Conservation (phyloP, 306 rosid species). For the Pyrus communis region DNA sequence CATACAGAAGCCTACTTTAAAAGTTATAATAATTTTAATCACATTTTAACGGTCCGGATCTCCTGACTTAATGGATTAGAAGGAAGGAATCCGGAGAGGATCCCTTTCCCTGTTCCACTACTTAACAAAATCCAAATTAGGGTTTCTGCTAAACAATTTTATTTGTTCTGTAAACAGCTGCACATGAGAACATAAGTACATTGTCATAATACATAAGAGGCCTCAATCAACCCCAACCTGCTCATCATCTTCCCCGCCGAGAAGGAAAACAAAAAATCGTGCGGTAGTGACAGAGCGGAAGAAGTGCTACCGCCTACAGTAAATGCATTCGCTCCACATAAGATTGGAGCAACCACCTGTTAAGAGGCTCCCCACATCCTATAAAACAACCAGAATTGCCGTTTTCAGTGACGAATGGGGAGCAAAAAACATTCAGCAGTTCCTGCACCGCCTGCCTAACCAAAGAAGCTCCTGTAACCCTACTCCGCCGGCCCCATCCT, state of each 20-base stretch:
- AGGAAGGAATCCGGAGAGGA: too few relatives aligned
- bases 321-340: conserved; percentile 91
- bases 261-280: background rate
- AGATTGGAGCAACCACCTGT: conserved; percentile 69
- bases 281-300: background rate
- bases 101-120: background rate
- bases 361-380: conserved; percentile 89
- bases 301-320: conserved; percentile 31
- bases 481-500: conserved; percentile 93
- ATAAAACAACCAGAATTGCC: conserved; percentile 90
- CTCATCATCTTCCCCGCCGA: background rate
- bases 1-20: too few relatives aligned
- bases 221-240: background rate
- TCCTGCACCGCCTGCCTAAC: conserved; percentile 89
- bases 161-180: background rate
- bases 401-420: conserved; percentile 82
- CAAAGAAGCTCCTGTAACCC: conserved; percentile 77
- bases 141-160: background rate
- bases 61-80: too few relatives aligned
- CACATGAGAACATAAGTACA: conserved; percentile 3
- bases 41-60: too few relatives aligned
- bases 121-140: background rate
- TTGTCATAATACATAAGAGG: background rate
- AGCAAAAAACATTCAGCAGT: conserved; percentile 52
- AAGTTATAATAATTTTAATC: too few relatives aligned